Conservation (phyloP, 805 yeast genomes). For the Pichia eremophila region DNA sequence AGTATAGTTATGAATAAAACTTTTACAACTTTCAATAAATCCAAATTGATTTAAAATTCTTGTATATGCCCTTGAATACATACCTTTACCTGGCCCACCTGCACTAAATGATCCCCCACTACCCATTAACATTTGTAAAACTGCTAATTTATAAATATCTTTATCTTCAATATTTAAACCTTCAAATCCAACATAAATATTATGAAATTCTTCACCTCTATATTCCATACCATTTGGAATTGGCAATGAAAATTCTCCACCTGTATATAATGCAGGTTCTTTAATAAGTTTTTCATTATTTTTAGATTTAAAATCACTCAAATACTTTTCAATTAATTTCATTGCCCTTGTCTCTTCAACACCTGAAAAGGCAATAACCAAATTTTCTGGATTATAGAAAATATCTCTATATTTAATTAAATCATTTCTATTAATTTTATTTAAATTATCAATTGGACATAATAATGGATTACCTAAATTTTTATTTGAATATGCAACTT, state of each 20-base stretch:
- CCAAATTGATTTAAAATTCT: slow-evolving; percentile 87
- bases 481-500: slow-evolving; percentile 61
- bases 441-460: slow-evolving; percentile 65
- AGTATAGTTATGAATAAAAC: slow-evolving; percentile 83
- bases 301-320: slow-evolving; percentile 49
- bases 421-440: slow-evolving; percentile 41
- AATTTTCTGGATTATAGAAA: slow-evolving; percentile 69
- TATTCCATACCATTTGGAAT: slow-evolving; percentile 49
- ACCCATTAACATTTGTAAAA: slow-evolving; percentile 82
- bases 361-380: slow-evolving; percentile 84
- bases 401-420: slow-evolving; percentile 49
- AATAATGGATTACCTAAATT: slow-evolving; percentile 82
- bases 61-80: slow-evolving; percentile 91
- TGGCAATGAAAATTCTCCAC: slow-evolving; percentile 49
- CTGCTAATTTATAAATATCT: slow-evolving; percentile 85
- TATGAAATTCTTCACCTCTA: slow-evolving; percentile 66
- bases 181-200: slow-evolving; percentile 80
- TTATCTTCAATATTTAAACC: slow-evolving; percentile 76
- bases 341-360: slow-evolving; percentile 63
- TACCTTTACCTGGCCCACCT: slow-evolving; percentile 99
- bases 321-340: slow-evolving; percentile 47
- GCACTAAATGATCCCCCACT: slow-evolving; percentile 98
- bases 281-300: slow-evolving; percentile 17
- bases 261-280: slow-evolving; percentile 43
- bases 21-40: slow-evolving; percentile 77